Percentiles rank a stretch among this genome's conserved stretches.
These are phyloP conservation scores for Vanrija sp. DNA, from an alignment of 1,284 basidiomycete species.

Conservation along the genomic window DNA sequence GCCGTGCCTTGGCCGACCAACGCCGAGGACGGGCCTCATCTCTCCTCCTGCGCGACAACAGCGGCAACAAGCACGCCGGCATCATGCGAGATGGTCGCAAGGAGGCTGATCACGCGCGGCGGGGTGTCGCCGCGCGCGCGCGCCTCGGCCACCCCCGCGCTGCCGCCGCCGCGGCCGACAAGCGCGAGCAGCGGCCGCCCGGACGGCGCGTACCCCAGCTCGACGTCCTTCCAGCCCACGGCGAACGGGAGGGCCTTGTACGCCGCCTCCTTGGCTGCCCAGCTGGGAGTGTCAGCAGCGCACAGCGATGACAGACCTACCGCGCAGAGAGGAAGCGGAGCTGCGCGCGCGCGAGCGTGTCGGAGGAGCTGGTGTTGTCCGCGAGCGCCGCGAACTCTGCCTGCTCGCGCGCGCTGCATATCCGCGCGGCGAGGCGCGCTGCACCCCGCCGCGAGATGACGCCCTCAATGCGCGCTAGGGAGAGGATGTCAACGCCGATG, in stretches of 20 bases:
- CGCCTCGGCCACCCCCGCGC: neutral
- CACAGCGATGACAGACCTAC: neutral
- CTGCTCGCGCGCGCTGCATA: slow-evolving; percentile 55
- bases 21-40: neutral
- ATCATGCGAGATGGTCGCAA: slow-evolving; percentile 73
- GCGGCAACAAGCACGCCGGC: slow-evolving; percentile 74
- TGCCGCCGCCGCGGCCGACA: neutral
- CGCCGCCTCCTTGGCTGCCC: slow-evolving; percentile 82
- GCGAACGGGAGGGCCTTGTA: slow-evolving; percentile 78
- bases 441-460: slow-evolving; percentile 57
- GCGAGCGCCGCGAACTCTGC: slow-evolving; percentile 9
- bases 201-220: slow-evolving; percentile 24
- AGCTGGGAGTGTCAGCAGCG: slow-evolving; percentile 52
- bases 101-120: slow-evolving; percentile 50
- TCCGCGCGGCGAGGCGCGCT: slow-evolving; percentile 57
- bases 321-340: slow-evolving; percentile 8
- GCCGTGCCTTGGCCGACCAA: neutral
- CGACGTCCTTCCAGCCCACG: slow-evolving; percentile 67
- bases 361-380: neutral
- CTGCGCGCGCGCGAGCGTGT: slow-evolving; percentile 4
- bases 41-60: slow-evolving; percentile 60
- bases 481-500: slow-evolving; percentile 72
- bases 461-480: slow-evolving; percentile 61
- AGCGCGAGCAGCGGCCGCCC: slow-evolving; percentile 25
- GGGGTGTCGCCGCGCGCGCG: neutral